These are phyloP conservation scores for Canariomyces notabilis DNA, from an alignment of 2,329 filamentous ascomycete genomes.

Conservation along the genomic window DNA sequence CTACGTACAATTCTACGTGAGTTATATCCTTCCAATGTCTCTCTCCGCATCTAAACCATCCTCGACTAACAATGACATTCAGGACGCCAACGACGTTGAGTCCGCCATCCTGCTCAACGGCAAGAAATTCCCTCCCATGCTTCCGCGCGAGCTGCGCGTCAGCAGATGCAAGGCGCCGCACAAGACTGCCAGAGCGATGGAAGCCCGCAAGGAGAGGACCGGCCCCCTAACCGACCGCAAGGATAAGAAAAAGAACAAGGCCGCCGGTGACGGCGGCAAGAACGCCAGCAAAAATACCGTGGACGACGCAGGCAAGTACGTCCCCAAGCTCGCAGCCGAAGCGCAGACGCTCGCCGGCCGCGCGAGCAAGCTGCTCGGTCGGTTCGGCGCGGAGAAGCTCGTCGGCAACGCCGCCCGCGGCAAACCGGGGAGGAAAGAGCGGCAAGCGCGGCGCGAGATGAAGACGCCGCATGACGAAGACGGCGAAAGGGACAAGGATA, in stretches of 20 bases:
- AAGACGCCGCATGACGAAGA: no score
- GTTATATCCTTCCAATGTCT: constrained; percentile 19
- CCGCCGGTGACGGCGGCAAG: no score
- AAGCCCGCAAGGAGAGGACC: constrained; percentile 41
- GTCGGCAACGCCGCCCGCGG: constrained; percentile 4
- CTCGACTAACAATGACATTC: constrained; percentile 2
- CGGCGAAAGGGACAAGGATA: no score
- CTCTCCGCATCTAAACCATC: not conserved
- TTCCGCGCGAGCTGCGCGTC: constrained; percentile 84
- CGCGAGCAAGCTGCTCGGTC: constrained; percentile 67
- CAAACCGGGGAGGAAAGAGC: not conserved
- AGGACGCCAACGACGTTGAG: constrained; percentile 83
- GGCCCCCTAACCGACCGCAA: constrained; percentile 26
- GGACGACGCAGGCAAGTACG: constrained; percentile 48
- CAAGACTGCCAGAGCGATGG: constrained; percentile 52
- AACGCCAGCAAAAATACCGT: constrained; percentile 26
- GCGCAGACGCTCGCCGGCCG: constrained; percentile 69
- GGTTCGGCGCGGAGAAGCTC: constrained; percentile 52
- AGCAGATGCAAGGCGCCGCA: constrained; percentile 73
- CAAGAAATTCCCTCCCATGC: constrained; percentile 89
- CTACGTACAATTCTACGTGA: constrained; percentile 87
- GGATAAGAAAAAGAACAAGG: constrained; percentile 37
- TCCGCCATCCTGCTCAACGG: constrained; percentile 81
- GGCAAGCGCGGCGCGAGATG: not conserved
- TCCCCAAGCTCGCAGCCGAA: constrained; percentile 64